A percentile compares a stretch with the other conserved stretches of the same genome.
These are phyloP conservation scores for Lenzites betulinus DNA, from an alignment of 768 basidiomycete species.

Conservation along the genomic window DNA sequence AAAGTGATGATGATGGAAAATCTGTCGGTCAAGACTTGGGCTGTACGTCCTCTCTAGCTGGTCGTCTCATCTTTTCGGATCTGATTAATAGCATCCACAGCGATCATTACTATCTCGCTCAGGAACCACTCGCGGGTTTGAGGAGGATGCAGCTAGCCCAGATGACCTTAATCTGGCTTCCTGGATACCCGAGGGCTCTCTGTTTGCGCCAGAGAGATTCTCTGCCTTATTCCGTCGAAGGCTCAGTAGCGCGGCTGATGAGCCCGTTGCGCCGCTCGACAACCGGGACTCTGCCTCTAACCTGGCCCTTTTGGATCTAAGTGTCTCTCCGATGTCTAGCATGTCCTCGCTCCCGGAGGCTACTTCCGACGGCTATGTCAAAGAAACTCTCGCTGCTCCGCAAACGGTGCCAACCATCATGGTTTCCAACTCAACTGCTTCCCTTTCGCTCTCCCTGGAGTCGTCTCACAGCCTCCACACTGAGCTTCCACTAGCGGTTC, in stretches of 20 bases:
- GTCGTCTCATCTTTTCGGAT: neutral
- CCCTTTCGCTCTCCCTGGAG: slow-evolving; percentile 28
- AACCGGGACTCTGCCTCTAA: neutral
- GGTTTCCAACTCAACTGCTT: slow-evolving; percentile 36
- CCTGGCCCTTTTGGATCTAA: neutral
- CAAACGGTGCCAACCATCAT: slow-evolving; percentile 34
- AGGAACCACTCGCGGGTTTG: neutral
- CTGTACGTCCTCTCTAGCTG: slow-evolving; percentile 29
- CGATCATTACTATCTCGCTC: slow-evolving; percentile 31
- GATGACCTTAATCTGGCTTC: neutral
- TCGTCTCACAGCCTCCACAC: slow-evolving; percentile 29
- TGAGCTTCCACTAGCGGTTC: slow-evolving; percentile 38
- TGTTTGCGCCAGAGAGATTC: slow-evolving; percentile 6
- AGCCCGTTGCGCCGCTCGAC: neutral
- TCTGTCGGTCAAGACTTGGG: slow-evolving; percentile 37
- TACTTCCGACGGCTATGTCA: neutral
- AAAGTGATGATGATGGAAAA: slow-evolving; percentile 37
- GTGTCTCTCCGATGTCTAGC: neutral
- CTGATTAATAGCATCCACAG: neutral
- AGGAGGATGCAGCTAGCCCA: slow-evolving; percentile 6
- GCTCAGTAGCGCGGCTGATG: neutral
- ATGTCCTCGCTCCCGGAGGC: neutral
- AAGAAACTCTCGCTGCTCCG: neutral
- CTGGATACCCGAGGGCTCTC: slow-evolving; percentile 6
- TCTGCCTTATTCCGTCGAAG: neutral